These are phyloP conservation scores for Nicotiana sylvestris DNA, from an alignment of 257 asterid genomes.

Conservation along the genomic window DNA sequence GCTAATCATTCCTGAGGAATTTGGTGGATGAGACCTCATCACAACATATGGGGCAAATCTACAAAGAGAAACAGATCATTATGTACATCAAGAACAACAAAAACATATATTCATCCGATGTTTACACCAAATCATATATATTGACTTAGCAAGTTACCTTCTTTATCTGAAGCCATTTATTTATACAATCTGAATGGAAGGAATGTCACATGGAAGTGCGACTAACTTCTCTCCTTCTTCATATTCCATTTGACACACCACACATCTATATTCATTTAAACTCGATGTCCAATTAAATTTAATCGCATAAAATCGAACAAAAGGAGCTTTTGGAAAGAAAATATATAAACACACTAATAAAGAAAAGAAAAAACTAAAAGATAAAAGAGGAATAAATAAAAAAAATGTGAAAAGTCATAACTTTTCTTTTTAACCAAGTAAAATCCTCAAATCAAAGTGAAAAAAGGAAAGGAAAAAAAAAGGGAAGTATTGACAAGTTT, in stretches of 20 bases:
- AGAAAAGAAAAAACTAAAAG: too few species aligned
- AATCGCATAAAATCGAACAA: too few species aligned
- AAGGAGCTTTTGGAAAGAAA: too few species aligned
- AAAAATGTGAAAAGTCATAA: too few species aligned
- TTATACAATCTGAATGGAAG: constrained; percentile 47
- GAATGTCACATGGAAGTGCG: constrained; percentile 44
- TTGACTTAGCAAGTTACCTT: constrained; percentile 32
- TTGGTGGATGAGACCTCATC: constrained; percentile 37
- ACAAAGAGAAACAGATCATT: background rate
- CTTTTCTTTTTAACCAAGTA: too few species aligned
- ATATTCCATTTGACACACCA: constrained; percentile 63
- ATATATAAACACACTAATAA: too few species aligned
- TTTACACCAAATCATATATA: background rate
- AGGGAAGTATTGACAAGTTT: too few species aligned
- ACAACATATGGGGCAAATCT: constrained; percentile 62
- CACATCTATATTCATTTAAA: constrained; percentile 34
- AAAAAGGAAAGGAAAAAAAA: too few species aligned
- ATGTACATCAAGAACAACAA: background rate
- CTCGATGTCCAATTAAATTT: too few species aligned
- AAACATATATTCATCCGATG: too few species aligned
- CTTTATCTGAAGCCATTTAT: constrained; percentile 55
- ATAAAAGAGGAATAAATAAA: too few species aligned
- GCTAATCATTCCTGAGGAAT: constrained; percentile 15
- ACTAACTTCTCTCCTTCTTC: constrained; percentile 53
- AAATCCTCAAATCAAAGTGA: too few species aligned